Conservation (phyloP, 768 basidiomycete genomes). For the Boletus vinaceobasis region DNA sequence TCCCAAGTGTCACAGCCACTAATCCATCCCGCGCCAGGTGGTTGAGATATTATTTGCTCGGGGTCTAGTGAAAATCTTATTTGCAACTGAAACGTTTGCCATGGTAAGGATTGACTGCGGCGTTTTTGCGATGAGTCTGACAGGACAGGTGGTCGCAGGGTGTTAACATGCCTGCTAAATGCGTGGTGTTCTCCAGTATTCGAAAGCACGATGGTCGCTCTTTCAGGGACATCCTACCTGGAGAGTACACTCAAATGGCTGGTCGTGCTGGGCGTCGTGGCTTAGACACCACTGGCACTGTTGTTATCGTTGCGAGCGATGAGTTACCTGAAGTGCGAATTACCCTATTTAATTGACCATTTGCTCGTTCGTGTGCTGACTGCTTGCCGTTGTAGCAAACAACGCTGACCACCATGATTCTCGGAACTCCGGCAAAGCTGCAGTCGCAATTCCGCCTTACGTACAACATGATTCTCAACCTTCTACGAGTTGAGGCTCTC, state of each 20-base stretch:
- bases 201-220: constrained; percentile 92
- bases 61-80: constrained; percentile 92
- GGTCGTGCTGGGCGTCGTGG: constrained; percentile 96
- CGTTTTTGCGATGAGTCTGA: constrained; percentile 11
- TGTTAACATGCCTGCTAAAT: constrained; percentile 98
- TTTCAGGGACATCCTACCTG: constrained; percentile 88
- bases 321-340: constrained; percentile 76
- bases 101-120: constrained; percentile 60
- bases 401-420: constrained; percentile 82
- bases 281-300: constrained; percentile 91
- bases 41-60: constrained; percentile 96
- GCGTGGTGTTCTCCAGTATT: constrained; percentile 92
- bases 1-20: background rate
- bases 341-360: background rate
- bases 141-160: constrained; percentile 50
- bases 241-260: constrained; percentile 99
- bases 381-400: constrained; percentile 48
- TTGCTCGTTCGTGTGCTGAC: background rate
- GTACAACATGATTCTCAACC: constrained; percentile 98
- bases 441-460: constrained; percentile 96
- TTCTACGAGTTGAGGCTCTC: constrained; percentile 93
- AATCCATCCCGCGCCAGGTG: constrained; percentile 48
- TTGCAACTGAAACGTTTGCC: constrained; percentile 98
- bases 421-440: constrained; percentile 89
- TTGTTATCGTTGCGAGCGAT: constrained; percentile 84